Percentiles rank a stretch among this genome's conserved stretches.
Evolutionary conservation across 345 rosid species (phyloP).

Genomic region (Eucalyptus camaldulensis): DNA sequence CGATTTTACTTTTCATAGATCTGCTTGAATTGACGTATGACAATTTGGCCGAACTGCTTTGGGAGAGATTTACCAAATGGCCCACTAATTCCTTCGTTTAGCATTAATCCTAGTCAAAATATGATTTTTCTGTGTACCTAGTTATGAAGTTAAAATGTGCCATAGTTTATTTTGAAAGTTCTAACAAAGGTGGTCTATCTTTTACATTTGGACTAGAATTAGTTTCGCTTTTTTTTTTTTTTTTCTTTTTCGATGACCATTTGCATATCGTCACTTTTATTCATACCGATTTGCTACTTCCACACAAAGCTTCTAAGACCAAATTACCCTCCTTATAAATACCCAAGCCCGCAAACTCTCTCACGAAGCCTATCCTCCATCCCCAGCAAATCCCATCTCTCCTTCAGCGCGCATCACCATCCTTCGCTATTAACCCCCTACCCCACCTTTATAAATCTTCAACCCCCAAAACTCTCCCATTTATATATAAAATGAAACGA

Average conservation of each 20-base stretch:
- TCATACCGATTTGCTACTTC: not conserved
- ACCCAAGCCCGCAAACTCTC: not conserved
- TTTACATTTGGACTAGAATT: not conserved
- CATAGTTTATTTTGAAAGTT: not conserved
- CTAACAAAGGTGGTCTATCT: not conserved
- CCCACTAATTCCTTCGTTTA: not conserved
- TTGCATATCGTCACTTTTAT: not conserved
- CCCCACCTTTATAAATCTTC: not conserved
- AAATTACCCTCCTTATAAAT: not conserved
- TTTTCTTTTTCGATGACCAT: not conserved
- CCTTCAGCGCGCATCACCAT: not conserved
- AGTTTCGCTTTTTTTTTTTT: not conserved
- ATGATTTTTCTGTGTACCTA: not conserved
- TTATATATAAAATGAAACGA: not conserved
- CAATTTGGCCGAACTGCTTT: not conserved
- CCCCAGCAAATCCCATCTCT: not conserved
- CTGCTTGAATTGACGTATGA: not conserved
- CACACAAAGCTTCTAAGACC: not conserved
- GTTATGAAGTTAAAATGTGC: not conserved
- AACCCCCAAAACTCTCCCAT: not conserved
- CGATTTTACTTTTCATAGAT: not conserved
- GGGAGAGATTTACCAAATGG: not conserved
- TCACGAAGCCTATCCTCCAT: not conserved
- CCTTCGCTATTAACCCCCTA: not conserved
- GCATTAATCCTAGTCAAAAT: not conserved